Evolutionary conservation across 352 stramenopile species (phyloP).

Genomic region (Phytophthora pini): DNA sequence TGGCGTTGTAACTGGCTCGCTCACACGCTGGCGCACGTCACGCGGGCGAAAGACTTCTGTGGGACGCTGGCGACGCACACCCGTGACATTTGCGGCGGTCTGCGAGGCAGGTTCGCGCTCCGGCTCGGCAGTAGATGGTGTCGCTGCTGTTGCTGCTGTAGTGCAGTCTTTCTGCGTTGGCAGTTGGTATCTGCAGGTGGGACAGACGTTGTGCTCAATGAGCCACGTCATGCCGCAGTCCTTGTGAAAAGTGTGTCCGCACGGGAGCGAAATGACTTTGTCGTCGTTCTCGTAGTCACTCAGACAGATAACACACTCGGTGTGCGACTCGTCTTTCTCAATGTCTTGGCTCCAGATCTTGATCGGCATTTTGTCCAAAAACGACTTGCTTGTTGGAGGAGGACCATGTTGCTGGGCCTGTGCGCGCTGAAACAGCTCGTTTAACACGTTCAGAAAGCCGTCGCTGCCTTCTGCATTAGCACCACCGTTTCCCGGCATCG

Average conservation of each 20-base stretch:
- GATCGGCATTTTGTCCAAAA: conserved; percentile 69
- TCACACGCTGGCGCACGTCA: conserved; percentile 65
- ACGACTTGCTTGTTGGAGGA: conserved; percentile 70
- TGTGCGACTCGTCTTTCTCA: conserved; percentile 57
- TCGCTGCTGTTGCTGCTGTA: conserved; percentile 1
- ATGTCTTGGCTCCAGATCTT: conserved; percentile 59
- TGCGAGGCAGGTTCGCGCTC: conserved; percentile 35
- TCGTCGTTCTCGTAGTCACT: conserved; percentile 77
- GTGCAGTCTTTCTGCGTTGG: conserved; percentile 45
- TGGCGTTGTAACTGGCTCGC: conserved; percentile 21
- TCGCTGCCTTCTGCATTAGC: conserved; percentile 25
- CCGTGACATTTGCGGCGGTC: conserved; percentile 32
- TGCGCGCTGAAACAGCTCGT: conserved; percentile 72
- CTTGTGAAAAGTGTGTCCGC: conserved; percentile 81
- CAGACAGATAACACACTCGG: conserved; percentile 80
- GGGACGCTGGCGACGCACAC: conserved; percentile 48
- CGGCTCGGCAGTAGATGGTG: neutral
- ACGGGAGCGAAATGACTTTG: conserved; percentile 69
- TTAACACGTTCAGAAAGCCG: conserved; percentile 50
- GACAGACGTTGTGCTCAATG: conserved; percentile 79
- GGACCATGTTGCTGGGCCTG: conserved; percentile 70
- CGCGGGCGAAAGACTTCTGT: conserved; percentile 33
- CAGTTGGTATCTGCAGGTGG: conserved; percentile 73
- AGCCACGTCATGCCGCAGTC: conserved; percentile 83
- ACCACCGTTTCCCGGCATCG: neutral